Percentiles rank a stretch among this genome's conserved stretches.
Conservation (phyloP, 345 rosid genomes). For the Populus nigra region DNA sequence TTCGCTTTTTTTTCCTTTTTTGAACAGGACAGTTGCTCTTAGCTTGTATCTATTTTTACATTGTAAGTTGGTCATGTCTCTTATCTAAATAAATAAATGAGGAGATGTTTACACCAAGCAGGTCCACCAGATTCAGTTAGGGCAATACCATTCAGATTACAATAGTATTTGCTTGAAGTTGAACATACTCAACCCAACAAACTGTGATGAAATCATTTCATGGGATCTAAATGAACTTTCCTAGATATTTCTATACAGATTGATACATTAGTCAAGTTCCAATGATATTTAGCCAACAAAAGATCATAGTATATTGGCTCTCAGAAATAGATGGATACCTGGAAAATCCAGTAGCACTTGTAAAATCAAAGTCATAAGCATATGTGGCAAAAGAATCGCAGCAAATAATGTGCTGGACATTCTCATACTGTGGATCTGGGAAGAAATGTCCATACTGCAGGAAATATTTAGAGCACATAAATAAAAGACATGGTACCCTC, state of each 20-base stretch:
- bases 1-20: not conserved
- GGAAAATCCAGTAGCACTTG: conserved; percentile 73
- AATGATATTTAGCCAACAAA: not conserved
- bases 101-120: too few relatives aligned
- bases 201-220: not conserved
- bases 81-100: too few relatives aligned
- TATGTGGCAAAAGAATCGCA: conserved; percentile 95
- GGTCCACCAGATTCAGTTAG: not conserved
- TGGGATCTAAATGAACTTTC: not conserved
- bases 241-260: not conserved
- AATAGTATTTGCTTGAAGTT: not conserved
- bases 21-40: not conserved
- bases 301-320: not conserved
- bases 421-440: conserved; percentile 95
- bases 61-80: too few relatives aligned
- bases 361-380: conserved; percentile 92
- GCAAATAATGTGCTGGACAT: conserved; percentile 93
- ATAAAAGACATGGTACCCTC: conserved; percentile 10
- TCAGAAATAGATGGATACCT: conserved; percentile 39
- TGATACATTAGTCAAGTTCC: not conserved
- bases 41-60: not conserved
- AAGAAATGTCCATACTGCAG: conserved; percentile 98
- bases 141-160: not conserved
- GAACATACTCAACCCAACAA: not conserved
- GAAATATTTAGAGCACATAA: conserved; percentile 20